phyloP scores from a whole-genome alignment of 192 early-diverging fungal genomes.

The Podila clonocystis region DNA sequence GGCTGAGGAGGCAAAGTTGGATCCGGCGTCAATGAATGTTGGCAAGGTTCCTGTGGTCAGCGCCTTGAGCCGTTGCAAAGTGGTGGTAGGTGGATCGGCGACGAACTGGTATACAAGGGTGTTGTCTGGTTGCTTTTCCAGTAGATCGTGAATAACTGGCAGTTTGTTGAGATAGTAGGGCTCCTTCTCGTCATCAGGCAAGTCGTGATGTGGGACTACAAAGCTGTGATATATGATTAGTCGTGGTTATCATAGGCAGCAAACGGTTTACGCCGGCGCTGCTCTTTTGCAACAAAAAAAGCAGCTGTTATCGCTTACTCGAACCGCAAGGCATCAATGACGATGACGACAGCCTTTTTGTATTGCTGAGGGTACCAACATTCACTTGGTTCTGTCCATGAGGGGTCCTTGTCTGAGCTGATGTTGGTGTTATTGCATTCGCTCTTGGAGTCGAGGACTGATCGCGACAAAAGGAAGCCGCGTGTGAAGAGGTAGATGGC shows the following conservation, averaged over 20 bases:
- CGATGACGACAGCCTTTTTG: slow-evolving; percentile 67
- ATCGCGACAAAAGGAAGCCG: slow-evolving; percentile 78
- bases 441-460: slow-evolving; percentile 65
- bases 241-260: no score
- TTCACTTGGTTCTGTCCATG: slow-evolving; percentile 1
- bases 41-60: slow-evolving; percentile 85
- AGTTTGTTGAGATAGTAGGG: slow-evolving; percentile 61
- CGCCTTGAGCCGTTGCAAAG: slow-evolving; percentile 83
- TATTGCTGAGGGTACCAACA: slow-evolving; percentile 63
- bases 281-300: neutral
- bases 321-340: slow-evolving; percentile 81
- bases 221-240: slow-evolving; percentile 29
- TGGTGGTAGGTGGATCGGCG: slow-evolving; percentile 87
- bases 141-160: slow-evolving; percentile 60
- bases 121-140: slow-evolving; percentile 58
- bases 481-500: slow-evolving; percentile 75
- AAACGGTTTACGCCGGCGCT: no score
- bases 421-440: slow-evolving; percentile 41
- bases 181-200: slow-evolving; percentile 5
- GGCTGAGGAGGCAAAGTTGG: slow-evolving; percentile 79
- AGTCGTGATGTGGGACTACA: slow-evolving; percentile 38
- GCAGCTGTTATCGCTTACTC: slow-evolving; percentile 51
- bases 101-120: slow-evolving; percentile 74
- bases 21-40: slow-evolving; percentile 85
- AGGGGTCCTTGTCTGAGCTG: neutral